A percentile compares a stretch with the other conserved stretches of the same genome.
phyloP scores from a whole-genome alignment of 768 basidiomycete genomes.

The Suillus tomentosus region DNA sequence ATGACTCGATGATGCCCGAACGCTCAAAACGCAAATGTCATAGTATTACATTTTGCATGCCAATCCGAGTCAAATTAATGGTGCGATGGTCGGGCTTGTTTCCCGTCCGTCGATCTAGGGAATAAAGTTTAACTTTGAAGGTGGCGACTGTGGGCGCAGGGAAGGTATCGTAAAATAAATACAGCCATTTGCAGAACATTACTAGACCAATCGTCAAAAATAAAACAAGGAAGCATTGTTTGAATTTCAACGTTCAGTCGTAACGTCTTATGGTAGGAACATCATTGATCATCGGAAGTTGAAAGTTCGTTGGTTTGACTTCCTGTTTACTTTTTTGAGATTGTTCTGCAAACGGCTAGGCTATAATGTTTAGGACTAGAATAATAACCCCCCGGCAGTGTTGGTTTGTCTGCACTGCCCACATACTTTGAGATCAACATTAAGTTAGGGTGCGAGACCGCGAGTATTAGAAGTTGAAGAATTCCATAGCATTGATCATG shows the following conservation, averaged over 20 bases:
- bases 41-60: neutral
- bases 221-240: neutral
- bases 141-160: slow-evolving; percentile 1
- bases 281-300: neutral
- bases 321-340: neutral
- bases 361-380: neutral
- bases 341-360: neutral
- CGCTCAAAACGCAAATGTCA: neutral
- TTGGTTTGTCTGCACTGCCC: neutral
- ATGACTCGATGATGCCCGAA: neutral
- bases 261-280: too few relatives aligned
- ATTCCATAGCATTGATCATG: neutral
- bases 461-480: slow-evolving; percentile 8
- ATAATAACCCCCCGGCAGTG: neutral
- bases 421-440: too few relatives aligned
- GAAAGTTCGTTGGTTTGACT: neutral
- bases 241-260: neutral
- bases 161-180: slow-evolving; percentile 1
- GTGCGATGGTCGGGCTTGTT: neutral
- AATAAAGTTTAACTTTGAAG: slow-evolving; percentile 5
- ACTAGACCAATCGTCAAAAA: neutral
- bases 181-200: too few relatives aligned
- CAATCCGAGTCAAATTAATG: neutral
- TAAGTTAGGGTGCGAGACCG: slow-evolving; percentile 1
- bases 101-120: neutral